Conservation (phyloP, 495 filamentous ascomycete genomes). For the Daldinia vernicosa region DNA sequence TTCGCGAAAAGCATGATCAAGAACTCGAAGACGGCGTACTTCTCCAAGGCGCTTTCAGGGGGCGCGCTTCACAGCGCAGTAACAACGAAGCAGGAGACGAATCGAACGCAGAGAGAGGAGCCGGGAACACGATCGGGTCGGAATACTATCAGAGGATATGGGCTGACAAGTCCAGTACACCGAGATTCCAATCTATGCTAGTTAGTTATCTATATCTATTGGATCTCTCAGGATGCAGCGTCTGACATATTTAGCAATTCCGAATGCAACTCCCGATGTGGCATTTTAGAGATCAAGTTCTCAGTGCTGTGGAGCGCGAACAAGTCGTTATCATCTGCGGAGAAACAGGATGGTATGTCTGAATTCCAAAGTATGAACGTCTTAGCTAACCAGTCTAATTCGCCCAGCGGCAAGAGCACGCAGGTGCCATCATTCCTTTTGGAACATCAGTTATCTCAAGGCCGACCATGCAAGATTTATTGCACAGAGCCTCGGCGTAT, state of each 20-base stretch:
- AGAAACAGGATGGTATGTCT: constrained; percentile 80
- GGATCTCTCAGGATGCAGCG: neutral
- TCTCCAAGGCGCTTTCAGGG: constrained; percentile 74
- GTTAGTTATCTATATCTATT: constrained; percentile 29
- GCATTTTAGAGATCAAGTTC: constrained; percentile 78
- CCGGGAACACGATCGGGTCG: constrained; percentile 24
- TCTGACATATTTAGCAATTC: constrained; percentile 51
- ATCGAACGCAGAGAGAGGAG: constrained; percentile 50
- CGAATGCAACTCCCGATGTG: constrained; percentile 88
- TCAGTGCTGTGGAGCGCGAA: constrained; percentile 74
- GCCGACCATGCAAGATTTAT: constrained; percentile 87
- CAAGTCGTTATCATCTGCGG: constrained; percentile 92
- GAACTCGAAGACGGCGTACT: constrained; percentile 78
- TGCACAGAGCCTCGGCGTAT: constrained; percentile 97
- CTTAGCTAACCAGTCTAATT: constrained; percentile 27
- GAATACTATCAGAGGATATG: constrained; percentile 71
- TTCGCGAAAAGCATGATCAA: constrained; percentile 64
- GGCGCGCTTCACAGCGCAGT: constrained; percentile 61
- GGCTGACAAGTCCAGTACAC: constrained; percentile 70
- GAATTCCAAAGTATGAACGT: neutral
- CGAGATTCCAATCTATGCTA: constrained; percentile 68
- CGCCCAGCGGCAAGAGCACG: constrained; percentile 84
- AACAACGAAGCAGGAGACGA: constrained; percentile 57
- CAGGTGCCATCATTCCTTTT: constrained; percentile 93
- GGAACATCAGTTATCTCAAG: constrained; percentile 83